Evolutionary conservation across 2,329 filamentous ascomycete genomes (phyloP), one percentile per base, ranked within the genome.

Genomic region (Beauveria pseudobassiana): DNA sequence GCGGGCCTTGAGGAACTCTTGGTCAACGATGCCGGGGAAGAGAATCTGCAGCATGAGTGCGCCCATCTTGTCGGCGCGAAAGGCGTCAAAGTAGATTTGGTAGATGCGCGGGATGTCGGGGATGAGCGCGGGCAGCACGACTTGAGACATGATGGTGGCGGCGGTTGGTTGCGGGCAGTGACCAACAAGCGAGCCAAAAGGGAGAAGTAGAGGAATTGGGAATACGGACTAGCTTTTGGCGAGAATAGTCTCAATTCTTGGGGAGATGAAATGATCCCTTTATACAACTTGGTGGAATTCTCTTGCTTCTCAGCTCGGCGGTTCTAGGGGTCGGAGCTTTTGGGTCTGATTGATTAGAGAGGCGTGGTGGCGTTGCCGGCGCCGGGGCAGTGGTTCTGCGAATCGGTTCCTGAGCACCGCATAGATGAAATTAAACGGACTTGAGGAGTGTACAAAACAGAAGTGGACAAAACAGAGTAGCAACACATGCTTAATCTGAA

Each of bases 31-130:
- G 20, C 60, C 64, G 0, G 78, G 75, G 61, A 79, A 79, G 16
- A 80, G 69, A 18, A 78, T 72, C 22, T 75, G 70, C 52, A 78
- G 71, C 65, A 80, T 76, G 40, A 76, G 63, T 9, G 70, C 69
- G 60, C 74, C 72, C 67, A 77, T 76, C 28, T 64, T 56, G 46
- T 76, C 74, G 46, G 68, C 63, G 45, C 73, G 70, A 69, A 80
- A 81, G 46, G 78, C 75, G 22, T 70, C 67, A 63, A 80, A 80
- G 69, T 80, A 80, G 55, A 74, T 70, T 62, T 80, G 74, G 70
- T 80, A 81, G 40, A 80, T 72, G 40, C 69, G 70, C 34, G 72
- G 71, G 67, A 80, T 79, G 65, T 80, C 78, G 6, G 76, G 73
- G 61, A 79, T 74, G 40, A 80, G 69, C 16, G 77, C 76, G 24